Evolutionary conservation across 176 grass and related monocot species (phyloP), one percentile per base, ranked within the genome.

Genomic region (Lolium multiflorum): DNA sequence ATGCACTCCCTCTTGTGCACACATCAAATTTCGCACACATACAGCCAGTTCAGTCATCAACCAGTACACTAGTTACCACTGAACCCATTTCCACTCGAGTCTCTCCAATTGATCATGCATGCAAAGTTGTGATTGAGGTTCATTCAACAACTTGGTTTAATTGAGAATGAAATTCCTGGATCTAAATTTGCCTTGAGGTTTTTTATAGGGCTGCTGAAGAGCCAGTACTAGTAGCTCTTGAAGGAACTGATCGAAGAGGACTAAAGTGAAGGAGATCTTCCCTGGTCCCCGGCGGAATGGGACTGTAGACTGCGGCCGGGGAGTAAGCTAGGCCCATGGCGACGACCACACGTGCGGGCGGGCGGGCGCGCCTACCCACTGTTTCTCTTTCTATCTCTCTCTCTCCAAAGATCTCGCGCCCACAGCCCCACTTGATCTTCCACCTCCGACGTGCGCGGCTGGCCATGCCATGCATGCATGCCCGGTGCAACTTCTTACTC

Each of bases 261-360:
- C 46, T 21, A 82, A 71, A 57, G 21, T 43, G 28, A 72, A 80
- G 82, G 25, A 79, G 77, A 68, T 83, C 77, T 81, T 79, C 82
- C 46, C 86, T 93, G 94, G 94, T 93, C 94, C 91, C 94, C 48
- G 24, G 64, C 24, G 71, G 67, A 86, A 85, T 86, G 66, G 43
- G 78, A 85, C 77, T 68, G 62, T 54, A 65, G 21, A 38, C 61
- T 51, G 20, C 70, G 31, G 31, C 31, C 31, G 3, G 52, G 46
- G 28, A 72, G 37, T 9, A 14, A 77, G 47, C 22, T 28, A 31
- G 88, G 83, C 61, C 83, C 78, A 90, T 90, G 83, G 88, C 83
- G 71, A 72, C 69, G 83, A 82, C 83, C 83, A 82, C 83, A 89
- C 88, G 78, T 86, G 88, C 78, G 77, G 76, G 9, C 57, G 46